Base-by-base conservation (phyloP, 345 rosid species). In the Camelina sativa region DNA sequence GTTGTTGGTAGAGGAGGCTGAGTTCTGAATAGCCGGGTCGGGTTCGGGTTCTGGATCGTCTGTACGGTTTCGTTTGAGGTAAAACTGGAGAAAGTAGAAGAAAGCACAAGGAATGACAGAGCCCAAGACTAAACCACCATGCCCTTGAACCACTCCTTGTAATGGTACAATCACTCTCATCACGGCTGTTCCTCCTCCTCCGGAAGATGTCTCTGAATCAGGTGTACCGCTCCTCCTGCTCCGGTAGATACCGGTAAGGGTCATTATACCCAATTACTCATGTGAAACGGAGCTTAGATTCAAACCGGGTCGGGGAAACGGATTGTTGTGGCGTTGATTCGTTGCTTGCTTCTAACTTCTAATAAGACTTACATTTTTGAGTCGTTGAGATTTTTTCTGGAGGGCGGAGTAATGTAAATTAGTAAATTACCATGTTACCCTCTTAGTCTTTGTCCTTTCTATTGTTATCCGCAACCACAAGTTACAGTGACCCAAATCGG, bases 91-190 rank as follows among this genome's bases (percentile, higher is more conserved):
- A 34, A 93, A 93, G 90, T 89, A 93, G 79, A 88, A 88, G 74
- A 91, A 89, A 41, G 86, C 96, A 75, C 97, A 89, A 13, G 98
- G 97, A 43, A 93, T 91, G 19, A 89, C 88, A 35, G 96, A 87
- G 73, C 98, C 98, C 30, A 93, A 65, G 55, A 93, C 82, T n/a
- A 93, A 76, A 4, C 97, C 98, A 10, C 97, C 97, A 28, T 96
- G 80, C 5, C 96, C 97, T 59, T 93, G 98, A 68, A 91, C 97
- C 35, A 91, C 82, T 6, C 97, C 98, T 65, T 93, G 98, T 59
- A 93, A 79, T 0, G 98, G 98, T 32, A 93, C 96, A 37, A 93
- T 91, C 30, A 93, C 83, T 68, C 97, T 88, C 98, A 93, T 93
- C 79, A 87, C 94, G 28, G 94, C 78, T 40, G 88, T 85, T 41